Conservation (phyloP, 257 asterid species). For the Prunella vulgaris region DNA sequence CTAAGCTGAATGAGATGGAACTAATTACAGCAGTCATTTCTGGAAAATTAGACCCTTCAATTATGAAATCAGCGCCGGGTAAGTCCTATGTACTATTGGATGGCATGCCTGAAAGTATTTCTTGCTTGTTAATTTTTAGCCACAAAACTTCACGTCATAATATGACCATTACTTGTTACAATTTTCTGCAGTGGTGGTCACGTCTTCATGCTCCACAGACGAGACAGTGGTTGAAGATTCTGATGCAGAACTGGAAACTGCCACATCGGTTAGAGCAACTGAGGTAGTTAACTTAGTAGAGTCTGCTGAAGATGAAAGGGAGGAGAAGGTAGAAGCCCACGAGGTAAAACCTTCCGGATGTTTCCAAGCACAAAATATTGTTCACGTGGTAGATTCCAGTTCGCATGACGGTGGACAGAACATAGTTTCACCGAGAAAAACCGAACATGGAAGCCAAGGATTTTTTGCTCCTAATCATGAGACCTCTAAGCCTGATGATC, state of each 20-base stretch:
- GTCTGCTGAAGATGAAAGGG: constrained; percentile 45
- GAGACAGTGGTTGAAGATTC: constrained; percentile 97
- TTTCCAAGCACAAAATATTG: constrained; percentile 25
- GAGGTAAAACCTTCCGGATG: constrained; percentile 28
- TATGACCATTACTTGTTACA: no score
- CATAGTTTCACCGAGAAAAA: constrained; percentile 19
- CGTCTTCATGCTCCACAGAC: constrained; percentile 95
- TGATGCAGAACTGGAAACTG: constrained; percentile 75
- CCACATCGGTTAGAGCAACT: constrained; percentile 44
- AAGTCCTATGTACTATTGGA: constrained; percentile 24
- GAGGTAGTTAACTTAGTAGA: constrained; percentile 31
- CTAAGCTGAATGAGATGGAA: constrained; percentile 67
- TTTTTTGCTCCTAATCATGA: constrained; percentile 31
- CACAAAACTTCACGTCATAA: no score
- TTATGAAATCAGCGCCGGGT: constrained; percentile 71
- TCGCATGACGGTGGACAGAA: constrained; percentile 36
- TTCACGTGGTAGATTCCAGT: constrained; percentile 32
- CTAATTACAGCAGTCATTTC: constrained; percentile 65
- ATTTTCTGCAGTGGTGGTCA: constrained; percentile 59
- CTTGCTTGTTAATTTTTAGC: background rate
- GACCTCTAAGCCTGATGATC: constrained; percentile 22
- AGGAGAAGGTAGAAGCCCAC: constrained; percentile 25
- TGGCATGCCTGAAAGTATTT: background rate
- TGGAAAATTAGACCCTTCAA: constrained; percentile 68
- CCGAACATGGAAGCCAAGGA: constrained; percentile 30